Percentiles rank a stretch among this genome's conserved stretches.
These are phyloP conservation scores for Aspergillus clavatus DNA, from an alignment of 2,329 filamentous ascomycete genomes.

Conservation along the genomic window DNA sequence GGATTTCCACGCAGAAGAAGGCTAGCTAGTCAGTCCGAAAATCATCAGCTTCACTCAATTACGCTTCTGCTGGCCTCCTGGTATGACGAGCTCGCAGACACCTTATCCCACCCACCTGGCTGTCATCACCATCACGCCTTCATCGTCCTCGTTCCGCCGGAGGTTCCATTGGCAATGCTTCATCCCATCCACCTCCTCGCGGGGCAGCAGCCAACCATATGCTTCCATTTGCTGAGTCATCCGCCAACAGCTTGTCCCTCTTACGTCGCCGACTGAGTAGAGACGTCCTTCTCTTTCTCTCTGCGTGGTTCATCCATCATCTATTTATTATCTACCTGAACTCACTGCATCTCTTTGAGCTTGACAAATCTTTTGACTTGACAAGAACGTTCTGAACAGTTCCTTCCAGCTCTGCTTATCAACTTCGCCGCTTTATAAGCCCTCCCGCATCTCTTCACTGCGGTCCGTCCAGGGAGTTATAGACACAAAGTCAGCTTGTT, in stretches of 20 bases:
- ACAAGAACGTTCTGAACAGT: slow-evolving; percentile 1
- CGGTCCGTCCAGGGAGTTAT: slow-evolving; percentile 25
- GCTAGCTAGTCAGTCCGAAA: background rate
- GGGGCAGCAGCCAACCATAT: slow-evolving; percentile 16
- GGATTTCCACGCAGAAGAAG: background rate
- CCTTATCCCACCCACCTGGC: background rate
- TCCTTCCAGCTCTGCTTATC: background rate
- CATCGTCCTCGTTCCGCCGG: background rate
- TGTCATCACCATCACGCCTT: background rate
- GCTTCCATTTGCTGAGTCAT: slow-evolving; percentile 8
- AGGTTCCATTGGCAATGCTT: background rate
- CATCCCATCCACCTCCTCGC: slow-evolving; percentile 2
- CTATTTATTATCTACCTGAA: slow-evolving; percentile 1
- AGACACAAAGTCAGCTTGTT: slow-evolving; percentile 18
- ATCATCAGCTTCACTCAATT: background rate
- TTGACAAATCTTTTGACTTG: background rate
- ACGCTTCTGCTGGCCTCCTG: too few relatives aligned
- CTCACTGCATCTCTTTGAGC: background rate
- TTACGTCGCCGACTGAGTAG: slow-evolving; percentile 16
- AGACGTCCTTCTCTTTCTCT: slow-evolving; percentile 1
- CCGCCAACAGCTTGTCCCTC: slow-evolving; percentile 13
- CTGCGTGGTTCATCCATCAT: slow-evolving; percentile 8
- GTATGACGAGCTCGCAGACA: too few relatives aligned
- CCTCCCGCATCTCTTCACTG: slow-evolving; percentile 17
- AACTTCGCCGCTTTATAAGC: background rate